phyloP scores from a whole-genome alignment of 1,284 basidiomycete genomes.

The Somion occarium region DNA sequence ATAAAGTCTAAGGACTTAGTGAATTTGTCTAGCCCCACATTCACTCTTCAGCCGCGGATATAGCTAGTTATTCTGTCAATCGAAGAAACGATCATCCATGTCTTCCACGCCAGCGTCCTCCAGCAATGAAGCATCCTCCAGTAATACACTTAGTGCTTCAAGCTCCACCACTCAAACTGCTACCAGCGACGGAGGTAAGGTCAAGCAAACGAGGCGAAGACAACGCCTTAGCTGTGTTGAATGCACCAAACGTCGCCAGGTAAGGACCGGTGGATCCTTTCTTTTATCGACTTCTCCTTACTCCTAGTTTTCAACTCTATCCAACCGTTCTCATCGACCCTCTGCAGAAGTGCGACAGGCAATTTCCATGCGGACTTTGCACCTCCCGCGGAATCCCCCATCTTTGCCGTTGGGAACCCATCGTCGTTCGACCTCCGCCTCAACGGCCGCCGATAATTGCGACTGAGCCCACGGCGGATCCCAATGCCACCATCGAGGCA shows the following conservation, averaged over 20 bases:
- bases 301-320: not conserved
- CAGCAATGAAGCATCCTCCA: not conserved
- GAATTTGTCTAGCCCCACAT: not conserved
- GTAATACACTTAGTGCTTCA: not conserved
- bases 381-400: slow-evolving; percentile 44
- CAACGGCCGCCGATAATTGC: slow-evolving; percentile 34
- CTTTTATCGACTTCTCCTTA: slow-evolving; percentile 3
- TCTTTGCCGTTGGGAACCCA: slow-evolving; percentile 50
- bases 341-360: slow-evolving; percentile 51
- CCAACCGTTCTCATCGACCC: no score
- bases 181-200: slow-evolving; percentile 16
- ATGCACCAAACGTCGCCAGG: slow-evolving; percentile 52
- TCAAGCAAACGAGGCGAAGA: slow-evolving; percentile 23
- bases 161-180: not conserved
- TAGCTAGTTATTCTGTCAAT: not conserved
- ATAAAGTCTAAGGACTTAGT: not conserved
- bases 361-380: slow-evolving; percentile 48
- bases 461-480: slow-evolving; percentile 5
- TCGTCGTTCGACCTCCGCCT: slow-evolving; percentile 43
- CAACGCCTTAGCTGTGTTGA: slow-evolving; percentile 48
- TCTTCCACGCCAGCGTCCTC: not conserved
- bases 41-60: not conserved
- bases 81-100: no score
- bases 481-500: slow-evolving; percentile 29
- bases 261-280: slow-evolving; percentile 14